These are phyloP conservation scores for Aureobasidium sp. DNA, from an alignment of 2,329 filamentous ascomycete genomes.

Conservation along the genomic window DNA sequence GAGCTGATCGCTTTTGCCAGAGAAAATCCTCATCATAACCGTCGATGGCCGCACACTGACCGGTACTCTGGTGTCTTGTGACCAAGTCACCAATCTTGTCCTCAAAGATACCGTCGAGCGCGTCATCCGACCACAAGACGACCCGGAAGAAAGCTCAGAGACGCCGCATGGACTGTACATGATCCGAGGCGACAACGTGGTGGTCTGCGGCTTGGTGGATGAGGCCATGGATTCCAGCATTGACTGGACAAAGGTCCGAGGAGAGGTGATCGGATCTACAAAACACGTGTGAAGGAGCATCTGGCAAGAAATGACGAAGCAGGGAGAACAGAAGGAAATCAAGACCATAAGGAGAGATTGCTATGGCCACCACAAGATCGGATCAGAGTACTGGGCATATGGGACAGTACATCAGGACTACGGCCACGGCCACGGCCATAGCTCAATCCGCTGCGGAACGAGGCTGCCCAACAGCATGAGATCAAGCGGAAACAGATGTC, in stretches of 20 bases:
- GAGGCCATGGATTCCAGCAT: conserved; percentile 84
- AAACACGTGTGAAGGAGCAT: conserved; percentile 56
- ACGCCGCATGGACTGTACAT: conserved; percentile 83
- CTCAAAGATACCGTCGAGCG: conserved; percentile 78
- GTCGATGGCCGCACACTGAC: conserved; percentile 74
- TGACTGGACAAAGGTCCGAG: conserved; percentile 86
- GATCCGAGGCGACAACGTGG: conserved; percentile 90
- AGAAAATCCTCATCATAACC: conserved; percentile 86
- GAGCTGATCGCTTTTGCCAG: conserved; percentile 46
- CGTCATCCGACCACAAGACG: conserved; percentile 79
- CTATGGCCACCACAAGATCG: conserved; percentile 1
- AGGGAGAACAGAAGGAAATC: not conserved
- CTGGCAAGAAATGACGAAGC: not conserved
- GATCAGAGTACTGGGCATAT: not conserved
- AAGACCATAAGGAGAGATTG: not conserved
- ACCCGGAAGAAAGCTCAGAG: conserved; percentile 71
- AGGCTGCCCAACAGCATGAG: not conserved
- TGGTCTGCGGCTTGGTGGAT: conserved; percentile 81
- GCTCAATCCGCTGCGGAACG: not conserved
- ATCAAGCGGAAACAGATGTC: not conserved
- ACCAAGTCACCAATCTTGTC: conserved; percentile 89
- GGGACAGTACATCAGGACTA: conserved; percentile 2
- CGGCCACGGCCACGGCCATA: not conserved
- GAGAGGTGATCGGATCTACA: conserved; percentile 72
- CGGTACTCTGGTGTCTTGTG: conserved; percentile 76